Evolutionary conservation across 768 basidiomycete genomes (phyloP), one percentile per base, ranked within the genome.

Genomic region (Hygrocybe punicea): DNA sequence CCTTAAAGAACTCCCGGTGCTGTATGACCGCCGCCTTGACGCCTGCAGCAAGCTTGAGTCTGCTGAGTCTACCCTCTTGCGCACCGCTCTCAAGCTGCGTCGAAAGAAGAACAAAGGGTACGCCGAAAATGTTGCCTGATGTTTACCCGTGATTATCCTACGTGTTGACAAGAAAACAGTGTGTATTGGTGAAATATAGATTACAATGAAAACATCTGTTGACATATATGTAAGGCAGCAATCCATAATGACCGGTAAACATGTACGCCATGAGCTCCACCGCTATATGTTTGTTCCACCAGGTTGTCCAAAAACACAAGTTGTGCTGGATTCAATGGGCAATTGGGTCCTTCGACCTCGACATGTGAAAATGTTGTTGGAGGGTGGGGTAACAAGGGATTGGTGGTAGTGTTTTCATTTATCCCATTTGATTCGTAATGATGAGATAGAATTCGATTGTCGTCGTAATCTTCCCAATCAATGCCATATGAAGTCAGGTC

Each of bases 381-480:
- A 9, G 16, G 51, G 21, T 23, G 34, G 14, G 19, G 40, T 21
- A 16, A 21, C 19, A 58, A 58, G 7, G 57, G 57, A 53, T 58
- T 58, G 40, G 14, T 16, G 40, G 19, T 21, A 42, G 19, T 21
- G 19, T 42, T 21, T 16, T 68, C 65, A 16, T 34, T 9, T 4
- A 11, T 36, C 6, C 13, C 16, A 49, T 66, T 66, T 49, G 57
- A 9, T 0, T 29, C 42, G 37, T 57, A 11, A 47, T 66, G 63
- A 50, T 67, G 60, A 4, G 42, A 24, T 10, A 45, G 54, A 14
- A 62, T 50, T 7, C 24, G n/a, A 6, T 25, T 4, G 37, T 65
- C 51, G 14, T 65, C 62, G 16, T 56, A 36, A 29, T 56, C 61
- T 11, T 62, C 46, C 68, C 67, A 69, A 47, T 71, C 64, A 49